These are phyloP conservation scores for Beta macrorhiza DNA, from an alignment of 179 eudicot species.

Conservation along the genomic window DNA sequence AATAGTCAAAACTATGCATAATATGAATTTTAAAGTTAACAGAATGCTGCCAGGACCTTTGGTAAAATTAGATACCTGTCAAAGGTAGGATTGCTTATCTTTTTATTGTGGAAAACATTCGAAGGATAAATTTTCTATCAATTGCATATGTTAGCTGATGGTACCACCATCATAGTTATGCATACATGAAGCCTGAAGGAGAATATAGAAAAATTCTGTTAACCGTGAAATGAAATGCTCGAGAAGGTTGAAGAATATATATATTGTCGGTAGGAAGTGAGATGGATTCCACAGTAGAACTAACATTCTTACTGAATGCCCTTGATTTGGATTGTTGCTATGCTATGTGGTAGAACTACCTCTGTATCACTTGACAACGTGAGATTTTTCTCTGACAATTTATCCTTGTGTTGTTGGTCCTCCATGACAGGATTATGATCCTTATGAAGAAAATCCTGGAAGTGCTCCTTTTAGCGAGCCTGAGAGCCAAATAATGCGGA, in stretches of 20 bases:
- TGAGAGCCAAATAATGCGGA: conserved; percentile 84
- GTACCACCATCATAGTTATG: background rate
- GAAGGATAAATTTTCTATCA: background rate
- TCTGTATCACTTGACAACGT: conserved; percentile 3
- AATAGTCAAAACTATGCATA: background rate
- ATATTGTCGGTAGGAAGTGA: background rate
- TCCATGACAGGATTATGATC: conserved; percentile 79
- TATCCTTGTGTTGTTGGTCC: background rate
- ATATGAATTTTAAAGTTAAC: background rate
- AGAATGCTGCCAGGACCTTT: background rate
- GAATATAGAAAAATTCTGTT: background rate
- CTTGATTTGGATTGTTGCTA: background rate
- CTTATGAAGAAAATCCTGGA: conserved; percentile 96
- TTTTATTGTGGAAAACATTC: background rate
- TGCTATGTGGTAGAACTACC: conserved; percentile 12
- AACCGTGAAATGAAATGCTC: background rate
- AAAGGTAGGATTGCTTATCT: background rate
- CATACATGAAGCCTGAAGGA: background rate
- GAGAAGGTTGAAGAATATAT: background rate
- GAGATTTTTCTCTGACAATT: conserved; percentile 9
- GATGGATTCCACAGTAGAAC: background rate
- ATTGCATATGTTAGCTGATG: background rate
- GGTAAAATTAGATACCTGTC: background rate
- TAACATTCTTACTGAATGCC: background rate
- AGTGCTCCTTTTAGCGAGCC: conserved; percentile 92